These are phyloP conservation scores for Xylariaceae sp. DNA, from an alignment of 2,329 filamentous ascomycete genomes.

Conservation along the genomic window DNA sequence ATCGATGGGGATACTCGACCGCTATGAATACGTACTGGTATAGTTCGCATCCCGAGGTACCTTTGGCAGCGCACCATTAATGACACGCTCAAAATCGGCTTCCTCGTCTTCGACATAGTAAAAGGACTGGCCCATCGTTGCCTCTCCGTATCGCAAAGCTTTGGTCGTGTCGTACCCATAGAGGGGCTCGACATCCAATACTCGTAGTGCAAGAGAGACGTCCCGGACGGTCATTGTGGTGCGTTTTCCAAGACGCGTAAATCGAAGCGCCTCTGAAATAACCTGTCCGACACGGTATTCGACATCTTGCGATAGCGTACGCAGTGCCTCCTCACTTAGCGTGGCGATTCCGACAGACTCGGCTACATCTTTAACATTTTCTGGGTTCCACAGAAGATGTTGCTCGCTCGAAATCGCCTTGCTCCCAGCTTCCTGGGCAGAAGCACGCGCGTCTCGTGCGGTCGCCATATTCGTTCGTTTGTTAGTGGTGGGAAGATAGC, in stretches of 20 bases:
- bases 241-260: constrained; percentile 87
- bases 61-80: constrained; percentile 92
- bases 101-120: constrained; percentile 99
- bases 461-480: constrained; percentile 24
- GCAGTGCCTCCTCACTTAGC: constrained; percentile 79
- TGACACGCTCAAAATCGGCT: constrained; percentile 97
- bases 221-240: constrained; percentile 87
- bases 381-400: constrained; percentile 79
- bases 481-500: not conserved
- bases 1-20: not conserved
- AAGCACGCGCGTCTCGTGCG: constrained; percentile 23
- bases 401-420: constrained; percentile 26
- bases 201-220: constrained; percentile 76
- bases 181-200: constrained; percentile 88
- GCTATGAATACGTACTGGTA: constrained; percentile 59
- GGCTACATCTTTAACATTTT: constrained; percentile 92
- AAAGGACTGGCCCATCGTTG: constrained; percentile 85
- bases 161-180: constrained; percentile 95
- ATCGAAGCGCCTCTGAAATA: constrained; percentile 87
- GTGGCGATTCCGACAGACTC: constrained; percentile 87
- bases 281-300: constrained; percentile 94
- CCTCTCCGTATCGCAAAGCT: constrained; percentile 86
- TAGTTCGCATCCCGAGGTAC: constrained; percentile 90
- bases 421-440: constrained; percentile 22
- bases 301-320: constrained; percentile 85